Evolutionary conservation across 257 asterid genomes (phyloP), one percentile per base, ranked within the genome.

Genomic region (Voacanga thouarsii): DNA sequence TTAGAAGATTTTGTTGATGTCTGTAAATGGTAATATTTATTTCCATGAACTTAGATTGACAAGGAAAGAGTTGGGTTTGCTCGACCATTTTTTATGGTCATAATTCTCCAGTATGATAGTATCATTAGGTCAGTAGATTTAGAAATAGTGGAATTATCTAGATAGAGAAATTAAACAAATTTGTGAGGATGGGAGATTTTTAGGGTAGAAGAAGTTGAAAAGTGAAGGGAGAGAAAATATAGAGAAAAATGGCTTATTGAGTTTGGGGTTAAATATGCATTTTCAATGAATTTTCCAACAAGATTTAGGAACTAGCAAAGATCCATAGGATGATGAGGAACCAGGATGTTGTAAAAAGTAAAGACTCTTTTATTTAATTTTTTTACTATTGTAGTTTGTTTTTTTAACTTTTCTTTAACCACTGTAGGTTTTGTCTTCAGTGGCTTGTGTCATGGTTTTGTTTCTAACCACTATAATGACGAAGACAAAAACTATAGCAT

Each of bases 301-400:
- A 97, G 98, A 72, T 91, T 89, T 75, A 87, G 80, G 88, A 91
- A 91, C 71, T 94, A 97, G 97, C 97, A 92, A 83, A 82, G 97
- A 79, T n/a, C n/a, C n/a, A n/a, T n/a, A n/a, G n/a, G n/a, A n/a
- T 33, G 37, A 33, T 33, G 37, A 33, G 37, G 37, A 33, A 33
- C 37, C 37, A 33, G 37, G 2, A 33, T 33, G 2, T 33, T 33
- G 37, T 33, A 33, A 2, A 33, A 1, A 33, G 37, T 33, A 33
- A 33, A 33, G 2, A 33, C 2, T 33, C 37, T 33, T 33, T 33
- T 33, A 33, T 33, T 33, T 33, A 2, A 33, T 2, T 2, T 2
- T 33, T 33, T 33, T 33, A 33, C 37, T 33, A 33, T 33, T 33
- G 2, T 33, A 33, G 2, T 33, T 33, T 33, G 37, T 33, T 33